Base-by-base conservation (phyloP, 108 stramenopile species). In the Epipyxis sp. region DNA sequence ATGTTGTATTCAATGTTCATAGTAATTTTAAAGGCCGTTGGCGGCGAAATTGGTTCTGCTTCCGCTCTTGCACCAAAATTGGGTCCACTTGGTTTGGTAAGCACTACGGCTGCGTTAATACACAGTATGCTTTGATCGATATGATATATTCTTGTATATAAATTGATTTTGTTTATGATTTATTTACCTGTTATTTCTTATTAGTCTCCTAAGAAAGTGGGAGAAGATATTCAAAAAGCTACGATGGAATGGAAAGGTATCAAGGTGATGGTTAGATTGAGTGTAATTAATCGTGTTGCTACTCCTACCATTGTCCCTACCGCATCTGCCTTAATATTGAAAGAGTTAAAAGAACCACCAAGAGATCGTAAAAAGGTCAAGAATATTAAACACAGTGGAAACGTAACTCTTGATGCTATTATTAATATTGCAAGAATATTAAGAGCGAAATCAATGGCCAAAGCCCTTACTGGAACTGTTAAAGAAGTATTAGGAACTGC, bases 211-310 rank as follows among this genome's bases (percentile, higher is more conserved):
- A 99, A 99, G 91, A 99, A 98, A 88, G 95, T 99, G 57, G 99
- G 99, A 77, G 99, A 99, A 85, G 99, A 99, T 90, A 99, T 99
- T 90, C 92, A 94, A 88, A 97, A 95, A 90, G 96, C 94, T 79
- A 99, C 99, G 82, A 92, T 92, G 96, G 99, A 99, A 91, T 99
- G 99, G 99, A 99, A 99, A 90, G 99, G 99, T 45, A 87, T 99
- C 42, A 95, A 91, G 71, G 97, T 99, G 50, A 99, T 95, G 42
- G 99, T 99, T 83, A 99, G 97, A 91, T 89, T 99, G 68, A 97
- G 95, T 50, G 95, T 99, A 77, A 91, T 97, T 77, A 99, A 99
- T 89, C 95, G 99, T 1, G 71, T 74, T 77, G 97, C 97, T 30
- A 95, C 96, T 40, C 96, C 97, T 45, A 89, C 91, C 68, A 91